Evolutionary conservation across 2,329 filamentous ascomycete species (phyloP).

Genomic region (Diaporthe longicolla): DNA sequence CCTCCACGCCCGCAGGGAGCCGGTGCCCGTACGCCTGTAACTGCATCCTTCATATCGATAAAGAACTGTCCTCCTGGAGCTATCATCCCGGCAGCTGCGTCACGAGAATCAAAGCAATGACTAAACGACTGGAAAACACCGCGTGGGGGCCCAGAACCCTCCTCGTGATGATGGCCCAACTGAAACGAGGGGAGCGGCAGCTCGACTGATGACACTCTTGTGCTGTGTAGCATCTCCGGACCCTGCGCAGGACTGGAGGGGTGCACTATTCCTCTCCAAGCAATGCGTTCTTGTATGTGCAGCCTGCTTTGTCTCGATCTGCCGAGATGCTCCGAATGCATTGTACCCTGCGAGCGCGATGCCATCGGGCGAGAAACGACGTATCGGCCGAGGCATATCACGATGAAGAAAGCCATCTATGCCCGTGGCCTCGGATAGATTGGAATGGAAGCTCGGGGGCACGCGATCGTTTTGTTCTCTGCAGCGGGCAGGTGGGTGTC

Average conservation of each 20-base stretch:
- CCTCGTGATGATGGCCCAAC: conserved; percentile 21
- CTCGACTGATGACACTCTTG: conserved; percentile 8
- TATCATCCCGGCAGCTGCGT: conserved; percentile 31
- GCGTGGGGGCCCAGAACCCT: conserved; percentile 26
- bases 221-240: background rate
- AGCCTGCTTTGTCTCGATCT: conserved; percentile 15
- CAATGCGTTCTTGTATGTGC: conserved; percentile 16
- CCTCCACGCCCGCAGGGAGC: conserved; percentile 12
- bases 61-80: conserved; percentile 9
- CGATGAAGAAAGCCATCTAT: conserved; percentile 20
- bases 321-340: background rate
- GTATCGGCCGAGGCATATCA: conserved; percentile 25
- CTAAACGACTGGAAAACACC: conserved; percentile 31
- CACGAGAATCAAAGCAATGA: conserved; percentile 35
- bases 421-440: conserved; percentile 21
- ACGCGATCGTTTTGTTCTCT: conserved; percentile 21
- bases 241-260: background rate
- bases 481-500: conserved; percentile 5
- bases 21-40: conserved; percentile 11
- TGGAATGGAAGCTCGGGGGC: conserved; percentile 28
- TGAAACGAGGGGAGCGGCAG: conserved; percentile 30
- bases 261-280: background rate
- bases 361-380: conserved; percentile 23
- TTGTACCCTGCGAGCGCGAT: background rate
- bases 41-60: conserved; percentile 10